Percentiles rank a stretch among this genome's conserved stretches.
Conservation (phyloP, 352 stramenopile genomes). For the Phytopythium ostracodes region DNA sequence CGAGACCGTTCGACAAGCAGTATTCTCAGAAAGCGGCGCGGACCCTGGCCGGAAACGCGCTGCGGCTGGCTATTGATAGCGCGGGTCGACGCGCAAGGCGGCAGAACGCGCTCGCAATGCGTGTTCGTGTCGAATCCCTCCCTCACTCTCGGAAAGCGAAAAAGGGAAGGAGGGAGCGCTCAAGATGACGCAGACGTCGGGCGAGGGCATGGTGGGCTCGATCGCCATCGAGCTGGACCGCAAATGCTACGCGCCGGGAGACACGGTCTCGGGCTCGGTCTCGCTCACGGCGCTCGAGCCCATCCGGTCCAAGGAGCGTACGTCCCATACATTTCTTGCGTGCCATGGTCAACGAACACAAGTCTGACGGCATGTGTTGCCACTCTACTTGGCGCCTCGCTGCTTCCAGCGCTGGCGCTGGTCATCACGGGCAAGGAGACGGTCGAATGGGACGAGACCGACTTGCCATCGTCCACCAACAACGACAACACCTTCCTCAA, state of each 20-base stretch:
- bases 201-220: conserved; percentile 20
- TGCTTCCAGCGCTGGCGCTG: conserved; percentile 17
- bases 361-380: neutral
- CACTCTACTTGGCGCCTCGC: neutral
- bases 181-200: conserved; percentile 22
- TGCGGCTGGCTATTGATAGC: conserved; percentile 6
- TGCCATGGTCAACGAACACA: neutral
- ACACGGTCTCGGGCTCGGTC: conserved; percentile 19
- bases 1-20: neutral
- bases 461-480: conserved; percentile 17
- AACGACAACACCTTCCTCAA: conserved; percentile 30
- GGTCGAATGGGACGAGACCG: conserved; percentile 29
- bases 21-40: conserved; percentile 3
- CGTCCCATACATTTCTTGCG: neutral
- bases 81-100: neutral
- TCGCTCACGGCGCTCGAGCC: conserved; percentile 19
- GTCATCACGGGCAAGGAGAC: conserved; percentile 21
- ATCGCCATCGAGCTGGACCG: conserved; percentile 23
- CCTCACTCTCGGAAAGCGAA: neutral
- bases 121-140: no score
- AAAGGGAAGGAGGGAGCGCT: neutral
- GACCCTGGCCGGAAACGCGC: neutral
- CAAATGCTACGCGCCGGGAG: conserved; percentile 21
- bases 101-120: conserved; percentile 2
- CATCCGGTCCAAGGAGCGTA: conserved; percentile 25